These are phyloP conservation scores for Lasiosphaeriaceae sp. DNA, from an alignment of 495 filamentous ascomycete species.

Conservation along the genomic window DNA sequence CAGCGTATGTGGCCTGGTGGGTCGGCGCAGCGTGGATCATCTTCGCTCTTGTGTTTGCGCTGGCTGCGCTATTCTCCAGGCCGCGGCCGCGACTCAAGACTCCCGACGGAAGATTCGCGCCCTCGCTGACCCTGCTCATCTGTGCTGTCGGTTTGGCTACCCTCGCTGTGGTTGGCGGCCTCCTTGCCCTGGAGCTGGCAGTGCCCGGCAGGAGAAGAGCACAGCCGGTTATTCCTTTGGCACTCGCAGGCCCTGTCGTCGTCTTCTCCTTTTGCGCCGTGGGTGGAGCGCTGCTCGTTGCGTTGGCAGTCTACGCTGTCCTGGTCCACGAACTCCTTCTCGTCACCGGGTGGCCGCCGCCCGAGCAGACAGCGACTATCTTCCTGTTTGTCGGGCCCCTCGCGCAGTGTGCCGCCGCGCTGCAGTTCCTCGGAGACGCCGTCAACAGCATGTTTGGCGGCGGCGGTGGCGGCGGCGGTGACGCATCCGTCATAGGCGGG, in stretches of 20 bases:
- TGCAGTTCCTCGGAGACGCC: conserved; percentile 10
- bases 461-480: background rate
- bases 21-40: conserved; percentile 6
- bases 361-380: conserved; percentile 2
- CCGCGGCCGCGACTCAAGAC: background rate
- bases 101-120: conserved; percentile 7
- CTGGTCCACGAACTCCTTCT: conserved; percentile 16
- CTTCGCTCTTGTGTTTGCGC: conserved; percentile 2
- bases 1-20: conserved; percentile 14
- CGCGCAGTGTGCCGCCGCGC: conserved; percentile 10
- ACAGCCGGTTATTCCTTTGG: background rate
- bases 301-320: conserved; percentile 6
- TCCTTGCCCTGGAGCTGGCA: conserved; percentile 1
- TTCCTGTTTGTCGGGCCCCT: conserved; percentile 13
- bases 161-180: conserved; percentile 4
- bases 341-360: conserved; percentile 15
- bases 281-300: conserved; percentile 5
- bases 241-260: conserved; percentile 8
- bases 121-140: background rate
- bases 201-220: background rate
- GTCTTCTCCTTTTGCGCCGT: conserved; percentile 5
- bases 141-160: conserved; percentile 2
- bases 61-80: background rate
- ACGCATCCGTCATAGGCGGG: background rate
- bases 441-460: background rate